phyloP scores from a whole-genome alignment of 208 protist genomes.

The Leishmania mexicana region DNA sequence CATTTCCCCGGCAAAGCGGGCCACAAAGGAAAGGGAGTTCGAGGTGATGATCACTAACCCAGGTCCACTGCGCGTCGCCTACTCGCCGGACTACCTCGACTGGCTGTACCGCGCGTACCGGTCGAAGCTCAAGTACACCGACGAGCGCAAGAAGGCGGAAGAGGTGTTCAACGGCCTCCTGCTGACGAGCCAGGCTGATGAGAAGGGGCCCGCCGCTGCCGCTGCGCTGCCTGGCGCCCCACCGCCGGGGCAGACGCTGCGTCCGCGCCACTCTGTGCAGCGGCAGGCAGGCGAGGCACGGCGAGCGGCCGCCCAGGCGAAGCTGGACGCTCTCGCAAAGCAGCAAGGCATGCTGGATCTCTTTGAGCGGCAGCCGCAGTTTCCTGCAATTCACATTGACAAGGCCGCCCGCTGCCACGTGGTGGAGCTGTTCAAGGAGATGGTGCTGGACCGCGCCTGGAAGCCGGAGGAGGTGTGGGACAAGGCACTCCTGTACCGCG shows the following conservation, averaged over 20 bases:
- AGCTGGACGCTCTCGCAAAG: constrained; percentile 50
- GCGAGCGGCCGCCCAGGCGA: constrained; percentile 53
- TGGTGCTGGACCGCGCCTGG: constrained; percentile 71
- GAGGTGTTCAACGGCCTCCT: constrained; percentile 64
- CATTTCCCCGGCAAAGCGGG: constrained; percentile 31
- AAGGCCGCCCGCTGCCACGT: constrained; percentile 67
- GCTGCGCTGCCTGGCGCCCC: constrained; percentile 40
- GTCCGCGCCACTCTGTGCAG: constrained; percentile 61
- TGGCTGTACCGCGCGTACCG: constrained; percentile 85
- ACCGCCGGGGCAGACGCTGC: constrained; percentile 53
- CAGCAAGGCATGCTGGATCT: constrained; percentile 77
- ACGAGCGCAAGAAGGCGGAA: constrained; percentile 56
- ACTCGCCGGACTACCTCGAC: constrained; percentile 88
- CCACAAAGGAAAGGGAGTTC: constrained; percentile 63
- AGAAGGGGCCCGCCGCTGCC: not conserved
- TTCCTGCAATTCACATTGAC: constrained; percentile 81
- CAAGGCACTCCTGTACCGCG: constrained; percentile 84
- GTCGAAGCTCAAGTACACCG: constrained; percentile 55
- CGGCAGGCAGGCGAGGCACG: constrained; percentile 57
- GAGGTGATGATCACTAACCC: constrained; percentile 79
- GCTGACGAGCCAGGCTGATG: constrained; percentile 27
- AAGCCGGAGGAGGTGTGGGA: constrained; percentile 74
- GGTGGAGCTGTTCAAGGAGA: constrained; percentile 83
- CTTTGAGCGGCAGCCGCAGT: constrained; percentile 87
- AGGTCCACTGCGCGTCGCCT: constrained; percentile 76